phyloP scores from a whole-genome alignment of 192 early-diverging fungal genomes.

The Mortierella claussenii region DNA sequence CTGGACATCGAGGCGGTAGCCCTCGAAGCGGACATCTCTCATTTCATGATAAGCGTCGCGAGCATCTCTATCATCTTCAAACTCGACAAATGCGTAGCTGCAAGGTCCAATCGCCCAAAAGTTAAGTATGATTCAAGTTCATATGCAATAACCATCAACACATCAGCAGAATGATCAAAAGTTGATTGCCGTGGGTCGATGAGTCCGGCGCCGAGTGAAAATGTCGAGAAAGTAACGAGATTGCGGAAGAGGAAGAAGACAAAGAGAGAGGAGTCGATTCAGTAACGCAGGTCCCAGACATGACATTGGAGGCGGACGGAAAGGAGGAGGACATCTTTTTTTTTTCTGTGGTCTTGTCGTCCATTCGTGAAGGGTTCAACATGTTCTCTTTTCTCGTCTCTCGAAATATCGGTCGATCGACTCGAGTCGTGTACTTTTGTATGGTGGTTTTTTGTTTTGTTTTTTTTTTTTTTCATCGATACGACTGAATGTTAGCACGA shows the following conservation, averaged over 20 bases:
- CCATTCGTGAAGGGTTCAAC: neutral
- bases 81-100: constrained; percentile 97
- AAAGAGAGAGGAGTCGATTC: constrained; percentile 39
- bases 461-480: constrained; percentile 22
- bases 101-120: neutral
- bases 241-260: constrained; percentile 10
- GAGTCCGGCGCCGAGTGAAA: neutral
- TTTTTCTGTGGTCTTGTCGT: constrained; percentile 21
- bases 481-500: constrained; percentile 47
- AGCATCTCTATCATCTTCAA: constrained; percentile 90
- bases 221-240: neutral
- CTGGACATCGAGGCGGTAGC: constrained; percentile 85
- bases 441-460: constrained; percentile 9
- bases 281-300: constrained; percentile 44
- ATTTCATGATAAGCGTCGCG: constrained; percentile 94
- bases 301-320: constrained; percentile 8
- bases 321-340: constrained; percentile 3
- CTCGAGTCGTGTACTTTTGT: constrained; percentile 5
- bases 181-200: too few species aligned
- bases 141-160: neutral
- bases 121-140: neutral
- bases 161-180: neutral
- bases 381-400: neutral
- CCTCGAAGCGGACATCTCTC: constrained; percentile 86
- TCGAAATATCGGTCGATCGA: constrained; percentile 27